A percentile compares a stretch with the other conserved stretches of the same genome.
phyloP scores from a whole-genome alignment of 495 filamentous ascomycete genomes.

The Monascus purpureus region DNA sequence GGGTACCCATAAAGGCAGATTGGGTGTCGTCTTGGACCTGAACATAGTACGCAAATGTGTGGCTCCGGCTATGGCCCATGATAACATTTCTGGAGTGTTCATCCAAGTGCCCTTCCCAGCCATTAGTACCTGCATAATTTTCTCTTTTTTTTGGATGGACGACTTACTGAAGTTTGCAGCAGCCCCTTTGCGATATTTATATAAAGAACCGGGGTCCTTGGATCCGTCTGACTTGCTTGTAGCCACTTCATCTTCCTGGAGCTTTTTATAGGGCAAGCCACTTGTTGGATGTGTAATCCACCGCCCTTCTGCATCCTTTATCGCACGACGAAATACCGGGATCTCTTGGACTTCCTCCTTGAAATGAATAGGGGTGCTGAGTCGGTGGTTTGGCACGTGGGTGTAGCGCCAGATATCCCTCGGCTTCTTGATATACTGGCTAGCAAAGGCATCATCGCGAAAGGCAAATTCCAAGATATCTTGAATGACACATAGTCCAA shows the following conservation, averaged over 20 bases:
- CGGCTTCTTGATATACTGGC: conserved; percentile 1
- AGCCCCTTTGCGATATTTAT: no score
- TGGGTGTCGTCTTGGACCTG: conserved; percentile 1
- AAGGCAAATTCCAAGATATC: conserved; percentile 7
- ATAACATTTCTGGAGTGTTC: conserved; percentile 1
- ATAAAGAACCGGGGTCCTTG: not conserved
- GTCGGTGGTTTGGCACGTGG: not conserved
- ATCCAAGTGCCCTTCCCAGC: not conserved
- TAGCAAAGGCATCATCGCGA: conserved; percentile 1
- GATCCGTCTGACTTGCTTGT: not conserved
- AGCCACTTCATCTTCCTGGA: not conserved
- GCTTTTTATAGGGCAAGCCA: not conserved
- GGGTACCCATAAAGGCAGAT: conserved; percentile 1
- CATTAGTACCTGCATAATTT: not conserved
- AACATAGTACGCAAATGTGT: not conserved
- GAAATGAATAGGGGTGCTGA: conserved; percentile 3
- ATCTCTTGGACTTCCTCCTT: conserved; percentile 1
- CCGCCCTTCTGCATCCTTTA: not conserved
- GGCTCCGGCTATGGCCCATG: not conserved
- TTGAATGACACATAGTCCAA: conserved; percentile 11
- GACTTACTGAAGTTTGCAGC: conserved; percentile 1
- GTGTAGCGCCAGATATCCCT: conserved; percentile 2
- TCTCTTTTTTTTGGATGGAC: not conserved
- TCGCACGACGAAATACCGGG: conserved; percentile 3
- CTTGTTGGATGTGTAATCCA: conserved; percentile 4